phyloP scores from a whole-genome alignment of 345 rosid genomes.

The Orychophragmus violaceus region DNA sequence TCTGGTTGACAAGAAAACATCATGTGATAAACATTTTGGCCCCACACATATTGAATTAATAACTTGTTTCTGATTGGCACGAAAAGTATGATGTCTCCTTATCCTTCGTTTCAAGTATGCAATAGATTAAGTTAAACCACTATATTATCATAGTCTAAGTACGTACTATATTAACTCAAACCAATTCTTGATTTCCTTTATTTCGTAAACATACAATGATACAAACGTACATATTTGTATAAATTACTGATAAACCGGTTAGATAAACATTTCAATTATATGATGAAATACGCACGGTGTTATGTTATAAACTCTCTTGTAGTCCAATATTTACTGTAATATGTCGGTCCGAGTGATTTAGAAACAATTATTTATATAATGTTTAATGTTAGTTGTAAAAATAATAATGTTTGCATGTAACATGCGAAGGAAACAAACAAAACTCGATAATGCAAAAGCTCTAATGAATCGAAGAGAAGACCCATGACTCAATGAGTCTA shows the following conservation, averaged over 20 bases:
- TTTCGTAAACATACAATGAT: too few species aligned
- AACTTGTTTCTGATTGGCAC: slow-evolving; percentile 27
- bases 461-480: not conserved
- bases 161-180: too few species aligned
- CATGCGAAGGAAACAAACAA: slow-evolving; percentile 2
- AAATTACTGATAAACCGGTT: not conserved
- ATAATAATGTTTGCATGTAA: not conserved
- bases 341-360: too few species aligned
- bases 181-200: too few species aligned
- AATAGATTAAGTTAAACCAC: too few species aligned
- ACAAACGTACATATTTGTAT: too few species aligned
- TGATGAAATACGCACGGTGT: not conserved
- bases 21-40: slow-evolving; percentile 17
- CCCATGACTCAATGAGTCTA: not conserved
- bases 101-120: too few species aligned
- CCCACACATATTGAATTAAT: slow-evolving; percentile 23
- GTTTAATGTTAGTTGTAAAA: too few species aligned
- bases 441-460: not conserved
- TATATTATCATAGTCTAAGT: too few species aligned
- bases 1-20: not conserved
- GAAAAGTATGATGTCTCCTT: slow-evolving; percentile 17
- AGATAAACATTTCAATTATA: not conserved
- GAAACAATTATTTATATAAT: not conserved
- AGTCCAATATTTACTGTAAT: not conserved
- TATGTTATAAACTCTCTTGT: not conserved